Conservation (phyloP, 2,329 filamentous ascomycete species). For the Alternaria arborescens region DNA sequence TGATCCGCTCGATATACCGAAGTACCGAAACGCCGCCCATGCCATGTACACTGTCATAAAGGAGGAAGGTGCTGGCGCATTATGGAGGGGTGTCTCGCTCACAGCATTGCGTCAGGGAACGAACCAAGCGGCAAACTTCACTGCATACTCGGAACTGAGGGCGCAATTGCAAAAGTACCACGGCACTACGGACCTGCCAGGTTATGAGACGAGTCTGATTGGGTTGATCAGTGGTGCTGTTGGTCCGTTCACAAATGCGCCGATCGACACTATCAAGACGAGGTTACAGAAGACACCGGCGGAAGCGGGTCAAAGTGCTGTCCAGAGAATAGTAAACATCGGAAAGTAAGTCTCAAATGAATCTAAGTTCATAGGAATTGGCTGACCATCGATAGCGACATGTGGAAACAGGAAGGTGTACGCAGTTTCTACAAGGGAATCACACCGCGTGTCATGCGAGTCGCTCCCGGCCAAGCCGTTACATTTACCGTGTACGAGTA, state of each 20-base stretch:
- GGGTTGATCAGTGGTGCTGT: conserved; percentile 92
- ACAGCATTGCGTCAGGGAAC: conserved; percentile 94
- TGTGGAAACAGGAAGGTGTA: conserved; percentile 84
- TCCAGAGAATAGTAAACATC: conserved; percentile 80
- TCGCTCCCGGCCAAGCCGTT: conserved; percentile 90
- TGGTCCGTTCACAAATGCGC: conserved; percentile 94
- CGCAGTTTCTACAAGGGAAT: conserved; percentile 99
- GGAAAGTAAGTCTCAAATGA: conserved; percentile 57
- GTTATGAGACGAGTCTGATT: conserved; percentile 90
- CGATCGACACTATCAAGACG: conserved; percentile 99
- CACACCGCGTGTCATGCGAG: conserved; percentile 95
- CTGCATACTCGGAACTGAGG: conserved; percentile 95
- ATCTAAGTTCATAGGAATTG: background rate
- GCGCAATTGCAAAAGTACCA: conserved; percentile 76
- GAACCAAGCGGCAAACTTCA: conserved; percentile 97
- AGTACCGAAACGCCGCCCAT: conserved; percentile 93
- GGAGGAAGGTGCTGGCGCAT: conserved; percentile 86
- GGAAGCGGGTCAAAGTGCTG: conserved; percentile 79
- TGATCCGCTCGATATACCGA: conserved; percentile 92
- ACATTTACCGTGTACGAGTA: conserved; percentile 70
- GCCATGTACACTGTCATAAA: conserved; percentile 85
- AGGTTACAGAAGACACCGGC: conserved; percentile 89
- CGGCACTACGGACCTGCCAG: conserved; percentile 77
- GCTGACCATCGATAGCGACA: conserved; percentile 47
- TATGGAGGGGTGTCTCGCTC: conserved; percentile 93